Conservation (phyloP, 495 filamentous ascomycete genomes). For the Letharia lupina region DNA sequence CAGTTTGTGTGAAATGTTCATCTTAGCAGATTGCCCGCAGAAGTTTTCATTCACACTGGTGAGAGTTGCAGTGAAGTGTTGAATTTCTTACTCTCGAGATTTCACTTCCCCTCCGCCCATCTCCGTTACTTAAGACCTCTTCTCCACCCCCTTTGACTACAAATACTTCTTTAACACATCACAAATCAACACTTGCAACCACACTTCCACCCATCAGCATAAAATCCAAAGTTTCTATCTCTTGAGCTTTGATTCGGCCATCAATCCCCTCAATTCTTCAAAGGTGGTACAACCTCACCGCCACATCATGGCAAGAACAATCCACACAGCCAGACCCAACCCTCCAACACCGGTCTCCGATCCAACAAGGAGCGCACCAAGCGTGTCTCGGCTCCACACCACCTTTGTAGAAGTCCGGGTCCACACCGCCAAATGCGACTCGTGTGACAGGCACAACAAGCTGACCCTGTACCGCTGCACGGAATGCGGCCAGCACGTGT, state of each 20-base stretch:
- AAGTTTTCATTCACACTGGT: neutral
- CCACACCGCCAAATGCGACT: constrained; percentile 46
- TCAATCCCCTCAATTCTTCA: neutral
- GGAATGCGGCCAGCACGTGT: constrained; percentile 39
- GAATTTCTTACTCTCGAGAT: neutral
- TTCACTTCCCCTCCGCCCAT: neutral
- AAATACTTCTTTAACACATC: neutral
- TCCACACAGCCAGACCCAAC: neutral
- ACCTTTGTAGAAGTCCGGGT: constrained; percentile 32
- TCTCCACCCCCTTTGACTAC: neutral
- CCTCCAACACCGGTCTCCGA: neutral
- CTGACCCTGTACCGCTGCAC: constrained; percentile 39
- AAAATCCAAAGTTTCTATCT: neutral
- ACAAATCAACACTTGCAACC: neutral
- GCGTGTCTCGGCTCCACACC: constrained; percentile 8
- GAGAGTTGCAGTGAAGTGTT: neutral
- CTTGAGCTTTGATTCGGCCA: neutral
- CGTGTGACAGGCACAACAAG: constrained; percentile 39
- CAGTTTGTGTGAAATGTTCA: neutral
- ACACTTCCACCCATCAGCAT: neutral
- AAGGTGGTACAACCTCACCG: neutral
- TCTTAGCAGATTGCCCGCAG: neutral
- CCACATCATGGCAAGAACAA: neutral
- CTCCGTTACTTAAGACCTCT: neutral
- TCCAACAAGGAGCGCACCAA: neutral